A percentile compares a stretch with the other conserved stretches of the same genome.
These are phyloP conservation scores for Mycena citricolor DNA, from an alignment of 1,284 basidiomycete species.

Conservation along the genomic window DNA sequence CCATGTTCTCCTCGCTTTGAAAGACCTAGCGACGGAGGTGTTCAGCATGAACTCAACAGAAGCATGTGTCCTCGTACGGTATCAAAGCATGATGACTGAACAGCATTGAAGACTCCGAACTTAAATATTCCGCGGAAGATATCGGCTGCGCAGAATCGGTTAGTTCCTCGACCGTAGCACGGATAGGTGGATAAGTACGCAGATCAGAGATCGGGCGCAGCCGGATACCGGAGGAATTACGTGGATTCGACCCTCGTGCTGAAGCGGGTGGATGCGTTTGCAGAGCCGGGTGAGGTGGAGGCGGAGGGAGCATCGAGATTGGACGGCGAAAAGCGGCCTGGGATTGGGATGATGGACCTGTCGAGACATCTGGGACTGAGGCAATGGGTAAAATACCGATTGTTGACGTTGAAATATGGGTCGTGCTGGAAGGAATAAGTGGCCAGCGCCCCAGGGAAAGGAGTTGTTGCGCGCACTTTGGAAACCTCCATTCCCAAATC, in stretches of 20 bases:
- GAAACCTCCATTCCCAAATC: too few species aligned
- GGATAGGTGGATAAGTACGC: conserved; percentile 44
- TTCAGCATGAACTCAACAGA: not conserved
- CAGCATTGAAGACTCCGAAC: conserved; percentile 86
- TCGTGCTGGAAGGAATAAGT: too few species aligned
- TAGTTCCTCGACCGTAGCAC: not conserved
- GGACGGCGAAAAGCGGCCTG: too few species aligned
- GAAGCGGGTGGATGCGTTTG: too few species aligned
- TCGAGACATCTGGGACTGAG: too few species aligned
- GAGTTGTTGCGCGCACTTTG: too few species aligned
- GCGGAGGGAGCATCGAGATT: too few species aligned
- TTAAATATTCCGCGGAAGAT: conserved; percentile 80
- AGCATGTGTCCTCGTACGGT: conserved; percentile 45
- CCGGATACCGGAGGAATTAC: conserved; percentile 46
- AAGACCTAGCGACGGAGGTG: conserved; percentile 54
- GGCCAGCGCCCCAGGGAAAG: too few species aligned
- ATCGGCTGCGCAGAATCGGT: conserved; percentile 58
- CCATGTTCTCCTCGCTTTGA: conserved; percentile 71
- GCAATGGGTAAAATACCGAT: too few species aligned
- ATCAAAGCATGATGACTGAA: conserved; percentile 83
- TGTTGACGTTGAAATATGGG: too few species aligned
- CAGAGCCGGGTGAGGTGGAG: too few species aligned
- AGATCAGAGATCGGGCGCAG: conserved; percentile 71
- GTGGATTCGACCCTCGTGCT: conserved; percentile 31
- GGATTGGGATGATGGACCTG: too few species aligned